Conservation (phyloP, 2,329 filamentous ascomycete genomes). For the Neopestalotiopsis sp. region DNA sequence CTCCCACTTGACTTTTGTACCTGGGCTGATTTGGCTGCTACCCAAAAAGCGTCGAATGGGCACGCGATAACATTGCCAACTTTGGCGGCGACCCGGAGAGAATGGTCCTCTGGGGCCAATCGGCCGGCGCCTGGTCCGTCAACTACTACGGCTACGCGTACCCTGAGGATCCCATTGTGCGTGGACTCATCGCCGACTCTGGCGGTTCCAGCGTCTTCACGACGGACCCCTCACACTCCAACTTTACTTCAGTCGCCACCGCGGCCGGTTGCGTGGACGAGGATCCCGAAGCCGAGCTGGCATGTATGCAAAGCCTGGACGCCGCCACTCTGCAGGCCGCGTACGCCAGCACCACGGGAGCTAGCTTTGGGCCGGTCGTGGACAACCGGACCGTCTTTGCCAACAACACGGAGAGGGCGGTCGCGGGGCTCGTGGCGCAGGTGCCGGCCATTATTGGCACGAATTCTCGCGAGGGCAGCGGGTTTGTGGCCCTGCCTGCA, state of each 20-base stretch:
- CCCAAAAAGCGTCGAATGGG: slow-evolving; percentile 47
- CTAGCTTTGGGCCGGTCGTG: slow-evolving; percentile 15
- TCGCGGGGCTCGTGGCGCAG: slow-evolving; percentile 21
- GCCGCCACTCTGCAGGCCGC: slow-evolving; percentile 22
- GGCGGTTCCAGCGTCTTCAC: slow-evolving; percentile 43
- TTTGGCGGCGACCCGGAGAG: slow-evolving; percentile 52
- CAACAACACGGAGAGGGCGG: slow-evolving; percentile 19
- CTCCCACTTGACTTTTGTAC: background rate
- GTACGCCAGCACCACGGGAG: slow-evolving; percentile 15
- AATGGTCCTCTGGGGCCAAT: slow-evolving; percentile 53
- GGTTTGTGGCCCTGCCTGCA: slow-evolving; percentile 25
- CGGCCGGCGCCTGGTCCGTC: slow-evolving; percentile 47
- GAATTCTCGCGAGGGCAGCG: slow-evolving; percentile 32
- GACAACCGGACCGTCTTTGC: slow-evolving; percentile 21
- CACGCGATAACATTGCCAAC: slow-evolving; percentile 47
- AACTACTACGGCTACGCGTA: slow-evolving; percentile 51
- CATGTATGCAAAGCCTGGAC: slow-evolving; percentile 31
- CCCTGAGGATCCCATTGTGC: slow-evolving; percentile 51
- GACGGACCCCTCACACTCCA: slow-evolving; percentile 34
- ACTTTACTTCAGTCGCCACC: slow-evolving; percentile 32
- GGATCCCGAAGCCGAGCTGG: slow-evolving; percentile 26
- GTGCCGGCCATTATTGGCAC: slow-evolving; percentile 31
- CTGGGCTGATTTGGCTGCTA: slow-evolving; percentile 27
- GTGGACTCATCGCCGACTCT: slow-evolving; percentile 27
- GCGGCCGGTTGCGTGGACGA: slow-evolving; percentile 30